These are phyloP conservation scores for Anastatica hierochuntica DNA, from an alignment of 345 rosid species.

Conservation along the genomic window DNA sequence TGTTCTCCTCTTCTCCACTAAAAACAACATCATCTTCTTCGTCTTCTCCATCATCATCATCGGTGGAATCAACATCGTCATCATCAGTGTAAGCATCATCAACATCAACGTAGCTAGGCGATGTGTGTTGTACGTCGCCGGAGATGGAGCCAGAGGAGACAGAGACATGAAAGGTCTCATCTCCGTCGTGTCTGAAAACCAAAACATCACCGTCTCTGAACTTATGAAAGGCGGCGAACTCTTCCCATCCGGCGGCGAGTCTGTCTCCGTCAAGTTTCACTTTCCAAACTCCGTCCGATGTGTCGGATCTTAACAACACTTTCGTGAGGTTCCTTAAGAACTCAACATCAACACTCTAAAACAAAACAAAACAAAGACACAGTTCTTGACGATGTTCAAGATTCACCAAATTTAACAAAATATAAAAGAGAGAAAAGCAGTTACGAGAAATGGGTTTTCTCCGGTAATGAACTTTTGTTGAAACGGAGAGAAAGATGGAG, in stretches of 20 bases:
- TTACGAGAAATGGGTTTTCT: constrained; percentile 15
- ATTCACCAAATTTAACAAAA: too few relatives aligned
- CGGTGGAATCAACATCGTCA: too few relatives aligned
- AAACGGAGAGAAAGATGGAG: background rate
- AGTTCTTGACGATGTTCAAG: background rate
- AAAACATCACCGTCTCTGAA: constrained; percentile 9
- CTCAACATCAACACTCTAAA: constrained; percentile 9
- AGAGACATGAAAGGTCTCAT: constrained; percentile 14
- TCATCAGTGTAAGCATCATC: too few relatives aligned
- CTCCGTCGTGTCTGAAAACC: constrained; percentile 17
- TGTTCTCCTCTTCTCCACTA: background rate
- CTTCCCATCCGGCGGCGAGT: constrained; percentile 20
- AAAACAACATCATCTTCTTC: too few relatives aligned
- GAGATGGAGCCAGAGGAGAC: background rate
- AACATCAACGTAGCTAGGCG: background rate
- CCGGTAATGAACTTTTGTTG: background rate
- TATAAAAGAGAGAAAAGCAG: background rate
- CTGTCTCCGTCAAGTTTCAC: constrained; percentile 5
- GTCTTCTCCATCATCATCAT: too few relatives aligned
- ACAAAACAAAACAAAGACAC: background rate
- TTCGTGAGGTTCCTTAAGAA: constrained; percentile 9
- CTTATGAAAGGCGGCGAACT: constrained; percentile 3
- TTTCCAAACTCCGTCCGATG: constrained; percentile 1
- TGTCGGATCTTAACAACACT: constrained; percentile 9
- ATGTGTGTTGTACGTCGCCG: background rate